phyloP scores from a whole-genome alignment of 345 rosid genomes.

The Lepidium aucheri region DNA sequence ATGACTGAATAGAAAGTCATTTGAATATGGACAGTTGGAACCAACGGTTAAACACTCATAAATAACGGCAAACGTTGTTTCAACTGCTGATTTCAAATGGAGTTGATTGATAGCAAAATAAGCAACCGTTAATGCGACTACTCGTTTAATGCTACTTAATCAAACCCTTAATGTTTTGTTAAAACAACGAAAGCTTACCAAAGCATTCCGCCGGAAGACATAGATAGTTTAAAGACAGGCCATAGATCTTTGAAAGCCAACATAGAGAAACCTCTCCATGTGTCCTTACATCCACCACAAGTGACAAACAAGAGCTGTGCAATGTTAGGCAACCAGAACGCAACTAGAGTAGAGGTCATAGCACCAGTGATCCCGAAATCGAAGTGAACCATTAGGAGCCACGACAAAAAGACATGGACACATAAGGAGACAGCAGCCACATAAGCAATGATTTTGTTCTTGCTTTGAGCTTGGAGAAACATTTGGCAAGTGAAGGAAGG shows the following conservation, averaged over 20 bases:
- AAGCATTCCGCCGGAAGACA: constrained; percentile 71
- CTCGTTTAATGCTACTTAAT: too few relatives aligned
- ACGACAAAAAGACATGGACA: constrained; percentile 49
- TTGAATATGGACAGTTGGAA: too few relatives aligned
- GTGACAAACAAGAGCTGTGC: constrained; percentile 53
- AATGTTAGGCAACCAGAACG: constrained; percentile 70
- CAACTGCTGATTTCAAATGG: too few relatives aligned
- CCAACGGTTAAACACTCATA: too few relatives aligned
- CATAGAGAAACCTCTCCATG: constrained; percentile 61
- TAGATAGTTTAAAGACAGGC: constrained; percentile 59
- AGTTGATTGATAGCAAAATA: too few relatives aligned
- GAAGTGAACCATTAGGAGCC: constrained; percentile 50
- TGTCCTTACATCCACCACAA: constrained; percentile 57
- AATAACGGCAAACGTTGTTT: too few relatives aligned
- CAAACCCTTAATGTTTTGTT: too few relatives aligned
- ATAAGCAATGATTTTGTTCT: constrained; percentile 61
- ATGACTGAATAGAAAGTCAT: too few relatives aligned
- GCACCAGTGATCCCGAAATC: constrained; percentile 61
- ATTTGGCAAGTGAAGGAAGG: constrained; percentile 63
- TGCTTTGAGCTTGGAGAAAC: constrained; percentile 81
- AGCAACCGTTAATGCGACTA: too few relatives aligned
- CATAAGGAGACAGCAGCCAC: constrained; percentile 39
- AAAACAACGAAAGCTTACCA: constrained; percentile 32
- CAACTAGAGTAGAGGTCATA: constrained; percentile 47
- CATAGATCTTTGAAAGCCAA: constrained; percentile 59